Conservation (phyloP, 192 early-diverging fungal genomes). For the Diversispora eburnea region DNA sequence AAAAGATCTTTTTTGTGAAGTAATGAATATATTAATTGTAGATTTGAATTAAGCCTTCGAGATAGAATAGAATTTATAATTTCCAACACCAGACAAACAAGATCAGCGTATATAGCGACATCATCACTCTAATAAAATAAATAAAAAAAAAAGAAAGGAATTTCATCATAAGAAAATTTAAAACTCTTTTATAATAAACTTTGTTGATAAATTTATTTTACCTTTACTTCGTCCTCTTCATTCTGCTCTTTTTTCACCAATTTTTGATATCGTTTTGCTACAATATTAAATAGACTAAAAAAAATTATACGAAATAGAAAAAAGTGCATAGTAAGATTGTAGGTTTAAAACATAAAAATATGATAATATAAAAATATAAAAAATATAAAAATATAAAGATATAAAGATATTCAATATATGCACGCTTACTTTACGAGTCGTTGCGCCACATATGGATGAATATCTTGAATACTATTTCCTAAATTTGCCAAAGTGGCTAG, state of each 20-base stretch:
- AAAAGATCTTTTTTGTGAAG: constrained; percentile 67
- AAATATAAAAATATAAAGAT: background rate
- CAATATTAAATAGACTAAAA: constrained; percentile 61
- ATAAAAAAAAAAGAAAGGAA: background rate
- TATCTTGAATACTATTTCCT: constrained; percentile 52
- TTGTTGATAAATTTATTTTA: background rate
- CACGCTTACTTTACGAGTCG: constrained; percentile 54
- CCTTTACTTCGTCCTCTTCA: constrained; percentile 40
- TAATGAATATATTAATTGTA: constrained; percentile 66
- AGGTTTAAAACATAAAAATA: background rate
- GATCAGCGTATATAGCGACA: constrained; percentile 59
- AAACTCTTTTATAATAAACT: background rate
- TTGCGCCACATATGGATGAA: constrained; percentile 68
- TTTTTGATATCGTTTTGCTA: constrained; percentile 65
- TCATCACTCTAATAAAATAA: constrained; percentile 36
- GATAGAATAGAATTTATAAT: constrained; percentile 67
- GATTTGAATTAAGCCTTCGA: constrained; percentile 59
- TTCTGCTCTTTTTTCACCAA: constrained; percentile 35
- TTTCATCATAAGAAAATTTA: background rate
- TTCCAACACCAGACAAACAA: constrained; percentile 64
- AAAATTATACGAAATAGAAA: background rate
- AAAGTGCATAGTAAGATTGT: background rate
- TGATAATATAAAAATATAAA: background rate
- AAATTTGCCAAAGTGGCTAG: constrained; percentile 66
- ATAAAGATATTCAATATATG: too few species aligned